These are phyloP conservation scores for Hypomontagnella monticulosa DNA, from an alignment of 495 filamentous ascomycete genomes.

Conservation along the genomic window DNA sequence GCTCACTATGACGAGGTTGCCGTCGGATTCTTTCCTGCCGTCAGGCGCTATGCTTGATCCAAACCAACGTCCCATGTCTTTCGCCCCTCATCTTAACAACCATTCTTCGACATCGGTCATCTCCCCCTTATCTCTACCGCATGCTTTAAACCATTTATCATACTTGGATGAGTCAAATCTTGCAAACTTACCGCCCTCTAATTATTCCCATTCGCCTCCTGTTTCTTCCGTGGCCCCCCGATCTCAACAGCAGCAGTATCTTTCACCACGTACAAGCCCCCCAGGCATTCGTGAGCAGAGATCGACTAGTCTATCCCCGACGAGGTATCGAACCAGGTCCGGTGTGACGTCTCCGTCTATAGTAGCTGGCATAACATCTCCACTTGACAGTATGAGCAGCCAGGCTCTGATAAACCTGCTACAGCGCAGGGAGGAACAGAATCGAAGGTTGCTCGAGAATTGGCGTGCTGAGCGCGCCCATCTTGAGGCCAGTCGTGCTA, in stretches of 20 bases:
- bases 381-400: constrained; percentile 27
- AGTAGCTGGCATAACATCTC: constrained; percentile 33
- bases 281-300: constrained; percentile 27
- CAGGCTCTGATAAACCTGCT: constrained; percentile 45
- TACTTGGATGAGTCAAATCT: constrained; percentile 47
- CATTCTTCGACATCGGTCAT: constrained; percentile 51
- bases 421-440: constrained; percentile 54
- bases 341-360: constrained; percentile 39
- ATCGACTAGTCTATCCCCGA: constrained; percentile 37
- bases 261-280: constrained; percentile 41
- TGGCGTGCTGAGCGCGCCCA: constrained; percentile 58
- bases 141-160: constrained; percentile 39
- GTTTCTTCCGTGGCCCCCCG: constrained; percentile 16
- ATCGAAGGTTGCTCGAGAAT: constrained; percentile 50
- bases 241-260: constrained; percentile 35
- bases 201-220: constrained; percentile 41
- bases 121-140: constrained; percentile 53
- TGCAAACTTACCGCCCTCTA: constrained; percentile 37
- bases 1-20: constrained; percentile 41
- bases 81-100: constrained; percentile 39
- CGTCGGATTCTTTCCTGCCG: constrained; percentile 38
- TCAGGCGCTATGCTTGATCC: constrained; percentile 38
- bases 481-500: constrained; percentile 55
- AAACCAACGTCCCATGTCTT: constrained; percentile 31
- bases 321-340: constrained; percentile 12